phyloP scores from a whole-genome alignment of 192 early-diverging fungal genomes.

The Backusella tuberculispora region DNA sequence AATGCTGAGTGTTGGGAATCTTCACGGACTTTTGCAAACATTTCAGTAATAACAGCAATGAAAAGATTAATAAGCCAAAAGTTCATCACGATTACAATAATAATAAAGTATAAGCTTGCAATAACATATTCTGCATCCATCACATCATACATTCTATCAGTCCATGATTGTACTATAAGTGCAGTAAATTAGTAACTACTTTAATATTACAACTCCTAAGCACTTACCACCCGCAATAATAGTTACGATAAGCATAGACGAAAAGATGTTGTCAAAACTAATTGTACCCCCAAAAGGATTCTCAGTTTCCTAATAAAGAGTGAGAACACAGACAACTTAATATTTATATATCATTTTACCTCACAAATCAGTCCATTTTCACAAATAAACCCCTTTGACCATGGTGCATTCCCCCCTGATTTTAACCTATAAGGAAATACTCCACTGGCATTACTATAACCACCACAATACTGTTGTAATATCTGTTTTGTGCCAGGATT shows the following conservation, averaged over 20 bases:
- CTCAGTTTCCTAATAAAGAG: conserved; percentile 39
- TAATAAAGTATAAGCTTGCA: conserved; percentile 58
- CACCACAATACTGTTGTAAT: conserved; percentile 47
- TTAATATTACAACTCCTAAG: not conserved
- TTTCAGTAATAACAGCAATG: conserved; percentile 66
- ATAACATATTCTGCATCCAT: conserved; percentile 61
- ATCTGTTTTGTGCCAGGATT: conserved; percentile 21
- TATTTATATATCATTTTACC: conserved; percentile 28
- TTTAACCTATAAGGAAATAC: conserved; percentile 14
- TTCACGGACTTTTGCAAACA: conserved; percentile 70
- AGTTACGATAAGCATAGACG: conserved; percentile 57
- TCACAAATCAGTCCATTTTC: conserved; percentile 46
- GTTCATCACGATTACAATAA: conserved; percentile 63
- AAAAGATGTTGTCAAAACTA: conserved; percentile 59
- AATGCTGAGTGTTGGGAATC: conserved; percentile 63
- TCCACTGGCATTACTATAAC: conserved; percentile 14
- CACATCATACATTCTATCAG: conserved; percentile 61
- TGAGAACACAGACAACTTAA: not conserved
- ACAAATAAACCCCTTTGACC: conserved; percentile 60
- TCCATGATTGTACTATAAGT: conserved; percentile 57
- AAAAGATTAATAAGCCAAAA: conserved; percentile 69
- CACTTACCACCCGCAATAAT: conserved; percentile 55
- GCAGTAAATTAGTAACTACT: not conserved
- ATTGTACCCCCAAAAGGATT: conserved; percentile 46
- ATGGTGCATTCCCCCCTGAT: conserved; percentile 5